Conservation (phyloP, 176 grass and related monocot species). For the sorghum (Sorghum bicolor) region DNA sequence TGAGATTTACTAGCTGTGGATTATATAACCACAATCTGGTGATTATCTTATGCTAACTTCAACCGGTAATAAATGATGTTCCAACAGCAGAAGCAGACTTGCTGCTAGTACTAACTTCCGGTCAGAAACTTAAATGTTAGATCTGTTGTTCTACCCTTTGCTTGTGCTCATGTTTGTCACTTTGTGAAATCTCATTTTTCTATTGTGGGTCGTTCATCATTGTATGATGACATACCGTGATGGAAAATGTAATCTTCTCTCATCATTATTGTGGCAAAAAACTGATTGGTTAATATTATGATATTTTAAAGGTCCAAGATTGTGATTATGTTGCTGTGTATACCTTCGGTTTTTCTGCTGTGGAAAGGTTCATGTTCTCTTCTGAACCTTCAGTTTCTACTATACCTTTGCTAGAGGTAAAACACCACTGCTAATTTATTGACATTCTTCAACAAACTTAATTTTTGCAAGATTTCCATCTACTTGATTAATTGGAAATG, state of each 20-base stretch:
- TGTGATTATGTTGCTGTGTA: conserved; percentile 57
- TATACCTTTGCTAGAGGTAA: conserved; percentile 79
- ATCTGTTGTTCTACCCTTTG: not conserved
- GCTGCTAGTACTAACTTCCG: not conserved
- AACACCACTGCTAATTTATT: not conserved
- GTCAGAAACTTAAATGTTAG: conserved; percentile 2
- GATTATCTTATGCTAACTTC: conserved; percentile 1
- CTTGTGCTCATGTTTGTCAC: not conserved
- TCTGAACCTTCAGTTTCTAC: conserved; percentile 50
- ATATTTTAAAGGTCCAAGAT: conserved; percentile 63
- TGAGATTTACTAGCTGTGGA: not conserved
- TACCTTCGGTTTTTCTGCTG: conserved; percentile 62
- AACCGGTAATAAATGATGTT: not conserved
- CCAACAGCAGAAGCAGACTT: not conserved
- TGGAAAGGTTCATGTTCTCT: conserved; percentile 59
- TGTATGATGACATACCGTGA: conserved; percentile 6
- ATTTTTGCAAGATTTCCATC: not conserved
- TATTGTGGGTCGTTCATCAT: not conserved
- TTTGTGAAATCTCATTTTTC: not conserved
- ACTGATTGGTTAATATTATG: conserved; percentile 30
- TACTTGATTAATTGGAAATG: not conserved
- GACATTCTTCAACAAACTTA: not conserved
- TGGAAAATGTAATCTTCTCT: conserved; percentile 14
- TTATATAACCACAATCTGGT: conserved; percentile 16
- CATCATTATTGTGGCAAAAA: conserved; percentile 27